phyloP scores from a whole-genome alignment of 495 filamentous ascomycete genomes.

The Hypoxylon fragiforme region DNA sequence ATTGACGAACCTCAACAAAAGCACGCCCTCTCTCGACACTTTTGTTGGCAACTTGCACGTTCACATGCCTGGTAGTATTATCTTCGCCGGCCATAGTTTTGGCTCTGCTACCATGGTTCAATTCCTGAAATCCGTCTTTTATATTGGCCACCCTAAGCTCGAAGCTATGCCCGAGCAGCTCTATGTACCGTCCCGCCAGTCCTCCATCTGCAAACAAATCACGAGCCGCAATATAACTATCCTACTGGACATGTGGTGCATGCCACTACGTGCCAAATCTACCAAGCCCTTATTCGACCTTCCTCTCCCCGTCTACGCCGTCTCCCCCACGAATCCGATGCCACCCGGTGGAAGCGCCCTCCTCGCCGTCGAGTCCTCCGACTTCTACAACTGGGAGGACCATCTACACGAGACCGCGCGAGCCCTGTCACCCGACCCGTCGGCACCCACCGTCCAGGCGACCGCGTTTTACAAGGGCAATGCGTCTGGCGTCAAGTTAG shows the following conservation, averaged over 20 bases:
- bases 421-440: conserved; percentile 56
- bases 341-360: conserved; percentile 54
- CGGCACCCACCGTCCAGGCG: conserved; percentile 30
- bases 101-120: conserved; percentile 72
- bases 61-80: conserved; percentile 67
- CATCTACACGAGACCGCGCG: conserved; percentile 64
- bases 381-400: conserved; percentile 71
- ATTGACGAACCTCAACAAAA: conserved; percentile 50
- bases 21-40: conserved; percentile 50
- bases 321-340: background rate
- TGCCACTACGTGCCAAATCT: conserved; percentile 61
- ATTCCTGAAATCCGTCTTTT: conserved; percentile 72
- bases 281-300: conserved; percentile 61
- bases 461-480: conserved; percentile 33
- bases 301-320: conserved; percentile 67
- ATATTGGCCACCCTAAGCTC: conserved; percentile 46
- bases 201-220: conserved; percentile 60
- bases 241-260: conserved; percentile 74
- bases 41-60: conserved; percentile 63
- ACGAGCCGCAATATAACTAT: conserved; percentile 61
- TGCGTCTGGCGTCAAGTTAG: conserved; percentile 24
- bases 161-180: conserved; percentile 43
- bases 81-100: conserved; percentile 76
- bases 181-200: conserved; percentile 53
- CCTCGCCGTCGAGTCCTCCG: conserved; percentile 66